These are phyloP conservation scores for Ogataea hybrid DNA, from an alignment of 1,139 yeast genomes.

Conservation along the genomic window DNA sequence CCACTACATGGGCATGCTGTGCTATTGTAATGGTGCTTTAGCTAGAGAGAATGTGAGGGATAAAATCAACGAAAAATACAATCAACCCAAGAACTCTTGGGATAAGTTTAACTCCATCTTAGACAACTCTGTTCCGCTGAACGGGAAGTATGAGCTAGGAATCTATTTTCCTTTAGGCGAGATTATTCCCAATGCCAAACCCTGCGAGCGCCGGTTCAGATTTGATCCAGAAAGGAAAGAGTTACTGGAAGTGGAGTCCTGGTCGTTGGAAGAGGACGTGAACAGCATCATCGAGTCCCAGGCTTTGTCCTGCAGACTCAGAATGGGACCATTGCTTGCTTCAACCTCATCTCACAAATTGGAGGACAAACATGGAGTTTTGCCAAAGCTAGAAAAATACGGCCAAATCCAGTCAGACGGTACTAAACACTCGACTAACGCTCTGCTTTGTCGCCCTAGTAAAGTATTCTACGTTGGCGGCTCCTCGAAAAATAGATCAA, in stretches of 20 bases:
- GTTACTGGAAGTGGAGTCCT: conserved; percentile 27
- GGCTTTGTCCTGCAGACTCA: conserved; percentile 75
- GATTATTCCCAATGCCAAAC: conserved; percentile 77
- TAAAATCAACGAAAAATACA: conserved; percentile 49
- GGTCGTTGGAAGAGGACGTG: conserved; percentile 61
- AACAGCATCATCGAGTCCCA: conserved; percentile 81
- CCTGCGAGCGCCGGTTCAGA: conserved; percentile 52
- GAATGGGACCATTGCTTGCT: conserved; percentile 71
- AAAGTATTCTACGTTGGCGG: conserved; percentile 86
- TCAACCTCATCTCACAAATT: conserved; percentile 17
- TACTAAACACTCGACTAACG: conserved; percentile 40
- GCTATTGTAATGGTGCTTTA: conserved; percentile 88
- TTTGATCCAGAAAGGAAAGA: conserved; percentile 34
- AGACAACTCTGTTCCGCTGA: conserved; percentile 34
- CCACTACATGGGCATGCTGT: conserved; percentile 91
- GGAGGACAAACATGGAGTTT: conserved; percentile 10
- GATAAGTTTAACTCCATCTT: conserved; percentile 58
- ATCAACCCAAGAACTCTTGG: conserved; percentile 49
- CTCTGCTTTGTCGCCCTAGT: conserved; percentile 58
- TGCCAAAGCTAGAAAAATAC: conserved; percentile 34
- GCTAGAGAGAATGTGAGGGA: conserved; percentile 81
- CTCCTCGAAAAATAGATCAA: conserved; percentile 68
- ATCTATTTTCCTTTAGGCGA: conserved; percentile 87
- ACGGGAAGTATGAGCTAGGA: conserved; percentile 54
- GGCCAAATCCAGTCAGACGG: conserved; percentile 53